Evolutionary conservation across 129 eudicot genomes (phyloP).

Genomic region (Flaveria sonorensis): DNA sequence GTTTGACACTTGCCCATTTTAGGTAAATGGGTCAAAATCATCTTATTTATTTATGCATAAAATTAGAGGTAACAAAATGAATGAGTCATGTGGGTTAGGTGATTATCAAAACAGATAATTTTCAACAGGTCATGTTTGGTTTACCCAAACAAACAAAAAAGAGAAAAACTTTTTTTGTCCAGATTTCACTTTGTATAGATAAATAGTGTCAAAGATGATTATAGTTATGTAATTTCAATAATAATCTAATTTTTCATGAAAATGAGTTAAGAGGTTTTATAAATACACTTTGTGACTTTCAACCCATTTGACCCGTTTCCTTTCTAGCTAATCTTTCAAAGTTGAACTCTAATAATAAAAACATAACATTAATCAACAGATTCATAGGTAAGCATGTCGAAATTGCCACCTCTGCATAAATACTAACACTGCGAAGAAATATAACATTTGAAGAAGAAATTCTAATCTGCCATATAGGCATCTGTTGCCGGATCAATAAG

Average conservation of each 20-base stretch:
- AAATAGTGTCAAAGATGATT: not conserved
- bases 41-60: too few relatives aligned
- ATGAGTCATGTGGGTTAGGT: not conserved
- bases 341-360: not conserved
- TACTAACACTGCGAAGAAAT: not conserved
- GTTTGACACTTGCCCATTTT: not conserved
- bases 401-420: too few relatives aligned
- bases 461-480: not conserved
- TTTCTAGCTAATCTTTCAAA: not conserved
- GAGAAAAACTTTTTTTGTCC: not conserved
- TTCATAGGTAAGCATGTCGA: too few relatives aligned
- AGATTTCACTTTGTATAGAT: not conserved
- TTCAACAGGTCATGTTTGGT: not conserved
- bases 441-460: not conserved
- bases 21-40: not conserved
- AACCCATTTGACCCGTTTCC: not conserved
- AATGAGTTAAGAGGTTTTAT: not conserved
- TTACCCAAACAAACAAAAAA: not conserved
- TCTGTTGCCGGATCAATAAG: not conserved
- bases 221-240: not conserved
- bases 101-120: not conserved
- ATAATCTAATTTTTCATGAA: not conserved
- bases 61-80: not conserved
- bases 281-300: not conserved
- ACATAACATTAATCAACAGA: too few relatives aligned